Conservation (phyloP, 2,329 filamentous ascomycete species). For the Fusarium sp. region DNA sequence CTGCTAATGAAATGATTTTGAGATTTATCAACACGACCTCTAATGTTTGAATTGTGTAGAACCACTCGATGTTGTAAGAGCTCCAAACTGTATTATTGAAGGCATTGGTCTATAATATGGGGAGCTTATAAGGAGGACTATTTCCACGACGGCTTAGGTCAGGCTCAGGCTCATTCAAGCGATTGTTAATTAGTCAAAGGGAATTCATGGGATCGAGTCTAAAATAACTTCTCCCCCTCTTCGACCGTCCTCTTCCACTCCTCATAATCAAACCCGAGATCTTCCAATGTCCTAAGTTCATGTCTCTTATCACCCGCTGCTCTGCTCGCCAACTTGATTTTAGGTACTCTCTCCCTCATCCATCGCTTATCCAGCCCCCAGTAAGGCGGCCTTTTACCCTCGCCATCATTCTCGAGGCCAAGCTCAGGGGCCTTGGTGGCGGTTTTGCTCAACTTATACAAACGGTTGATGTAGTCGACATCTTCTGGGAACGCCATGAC, state of each 20-base stretch:
- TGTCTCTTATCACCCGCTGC: conserved; percentile 48
- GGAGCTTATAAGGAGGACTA: background rate
- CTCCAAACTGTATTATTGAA: background rate
- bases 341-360: conserved; percentile 51
- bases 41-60: background rate
- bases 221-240: conserved; percentile 30
- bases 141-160: background rate
- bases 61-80: background rate
- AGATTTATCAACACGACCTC: too few relatives aligned
- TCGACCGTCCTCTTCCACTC: conserved; percentile 41
- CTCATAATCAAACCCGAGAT: conserved; percentile 52
- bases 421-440: conserved; percentile 45
- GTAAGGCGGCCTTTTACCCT: conserved; percentile 50
- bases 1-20: background rate
- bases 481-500: conserved; percentile 61
- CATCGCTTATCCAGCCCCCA: conserved; percentile 53
- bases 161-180: background rate
- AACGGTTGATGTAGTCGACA: conserved; percentile 66
- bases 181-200: background rate
- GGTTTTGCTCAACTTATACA: conserved; percentile 59
- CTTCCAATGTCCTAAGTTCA: conserved; percentile 47
- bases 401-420: conserved; percentile 49
- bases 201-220: background rate
- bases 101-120: background rate
- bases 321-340: conserved; percentile 53